Conservation (phyloP, 2,329 filamentous ascomycete species). For the Nemania diffusa region DNA sequence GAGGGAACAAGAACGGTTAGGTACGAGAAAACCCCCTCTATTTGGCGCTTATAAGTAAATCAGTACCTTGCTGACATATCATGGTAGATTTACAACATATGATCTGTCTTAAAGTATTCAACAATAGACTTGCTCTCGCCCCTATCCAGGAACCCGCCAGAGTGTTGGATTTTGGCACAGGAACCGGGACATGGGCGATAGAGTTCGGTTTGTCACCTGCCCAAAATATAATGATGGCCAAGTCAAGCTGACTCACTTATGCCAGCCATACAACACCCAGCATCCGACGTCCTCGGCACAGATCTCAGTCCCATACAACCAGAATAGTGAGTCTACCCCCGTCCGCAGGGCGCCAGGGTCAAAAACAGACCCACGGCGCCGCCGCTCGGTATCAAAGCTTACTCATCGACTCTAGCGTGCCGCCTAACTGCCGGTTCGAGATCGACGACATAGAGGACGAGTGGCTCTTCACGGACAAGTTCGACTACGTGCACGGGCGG, state of each 20-base stretch:
- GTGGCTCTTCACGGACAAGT: conserved; percentile 60
- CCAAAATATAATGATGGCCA: background rate
- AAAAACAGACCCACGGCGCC: background rate
- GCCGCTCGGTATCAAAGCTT: background rate
- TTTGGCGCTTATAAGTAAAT: background rate
- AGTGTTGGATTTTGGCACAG: conserved; percentile 63
- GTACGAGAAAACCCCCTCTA: conserved; percentile 14
- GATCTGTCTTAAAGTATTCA: conserved; percentile 53
- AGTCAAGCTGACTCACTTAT: conserved; percentile 8
- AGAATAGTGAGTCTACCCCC: conserved; percentile 39
- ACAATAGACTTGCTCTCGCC: conserved; percentile 57
- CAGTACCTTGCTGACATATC: background rate
- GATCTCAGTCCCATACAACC: conserved; percentile 63
- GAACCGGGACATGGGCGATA: conserved; percentile 64
- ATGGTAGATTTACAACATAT: conserved; percentile 51
- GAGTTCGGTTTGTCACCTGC: conserved; percentile 53
- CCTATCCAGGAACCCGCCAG: conserved; percentile 55
- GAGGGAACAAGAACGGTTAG: conserved; percentile 38
- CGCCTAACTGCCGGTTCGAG: conserved; percentile 65
- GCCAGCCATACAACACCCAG: conserved; percentile 54
- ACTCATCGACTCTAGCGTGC: conserved; percentile 50
- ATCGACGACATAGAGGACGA: conserved; percentile 65
- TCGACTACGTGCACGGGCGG: conserved; percentile 66
- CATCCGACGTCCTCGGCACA: conserved; percentile 54
- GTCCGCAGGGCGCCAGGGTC: no score